A percentile compares a stretch with the other conserved stretches of the same genome.
Evolutionary conservation across 345 rosid species (phyloP).

Genomic region (Pistacia vera): DNA sequence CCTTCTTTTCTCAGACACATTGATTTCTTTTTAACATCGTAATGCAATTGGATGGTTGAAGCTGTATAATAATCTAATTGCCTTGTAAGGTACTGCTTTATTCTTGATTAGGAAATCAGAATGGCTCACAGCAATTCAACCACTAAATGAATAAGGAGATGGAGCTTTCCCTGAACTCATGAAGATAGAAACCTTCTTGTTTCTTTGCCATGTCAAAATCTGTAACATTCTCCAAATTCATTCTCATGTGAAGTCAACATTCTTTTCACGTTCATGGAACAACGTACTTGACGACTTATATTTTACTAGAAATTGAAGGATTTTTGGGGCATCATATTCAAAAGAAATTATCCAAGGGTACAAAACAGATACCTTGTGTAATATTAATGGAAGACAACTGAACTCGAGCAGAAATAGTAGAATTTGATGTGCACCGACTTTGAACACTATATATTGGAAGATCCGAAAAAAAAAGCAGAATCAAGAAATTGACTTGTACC

Average conservation of each 20-base stretch:
- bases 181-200: background rate
- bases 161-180: background rate
- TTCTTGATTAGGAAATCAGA: slow-evolving; percentile 6
- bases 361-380: slow-evolving; percentile 45
- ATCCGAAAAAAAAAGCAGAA: slow-evolving; percentile 48
- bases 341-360: slow-evolving; percentile 5
- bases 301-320: background rate
- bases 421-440: slow-evolving; percentile 47
- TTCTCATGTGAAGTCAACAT: background rate
- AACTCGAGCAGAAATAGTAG: slow-evolving; percentile 36
- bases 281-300: background rate
- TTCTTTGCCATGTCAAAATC: background rate
- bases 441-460: slow-evolving; percentile 62
- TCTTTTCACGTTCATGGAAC: background rate
- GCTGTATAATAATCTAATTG: background rate
- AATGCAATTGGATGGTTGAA: background rate
- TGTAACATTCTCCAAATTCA: background rate
- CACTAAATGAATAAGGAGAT: background rate
- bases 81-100: background rate
- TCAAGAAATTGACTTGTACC: slow-evolving; percentile 48
- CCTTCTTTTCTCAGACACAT: background rate
- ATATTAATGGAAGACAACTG: slow-evolving; percentile 17
- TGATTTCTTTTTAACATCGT: background rate
- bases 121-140: background rate
- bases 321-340: background rate